These are phyloP conservation scores for Coniochaeta pulveracea DNA, from an alignment of 2,329 filamentous ascomycete species.

Conservation along the genomic window DNA sequence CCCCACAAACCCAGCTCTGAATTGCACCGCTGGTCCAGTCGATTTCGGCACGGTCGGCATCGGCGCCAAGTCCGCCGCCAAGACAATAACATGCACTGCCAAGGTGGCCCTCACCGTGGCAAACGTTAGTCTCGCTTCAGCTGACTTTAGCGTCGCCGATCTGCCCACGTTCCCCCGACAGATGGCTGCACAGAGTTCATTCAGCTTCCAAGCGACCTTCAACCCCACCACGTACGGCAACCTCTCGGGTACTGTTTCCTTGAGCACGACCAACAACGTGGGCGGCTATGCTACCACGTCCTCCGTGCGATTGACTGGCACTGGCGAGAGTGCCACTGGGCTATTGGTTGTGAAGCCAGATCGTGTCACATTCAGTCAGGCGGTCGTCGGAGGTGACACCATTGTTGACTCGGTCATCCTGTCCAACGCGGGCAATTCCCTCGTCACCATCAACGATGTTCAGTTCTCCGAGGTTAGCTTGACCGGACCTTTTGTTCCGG, in stretches of 20 bases:
- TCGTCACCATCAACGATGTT: slow-evolving; percentile 30
- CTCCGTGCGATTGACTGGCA: slow-evolving; percentile 34
- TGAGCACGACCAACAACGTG: slow-evolving; percentile 32
- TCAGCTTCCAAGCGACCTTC: slow-evolving; percentile 33
- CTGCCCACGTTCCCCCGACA: slow-evolving; percentile 13
- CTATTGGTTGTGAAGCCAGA: slow-evolving; percentile 35
- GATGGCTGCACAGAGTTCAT: slow-evolving; percentile 23
- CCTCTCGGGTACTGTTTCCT: slow-evolving; percentile 29
- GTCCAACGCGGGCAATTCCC: slow-evolving; percentile 33
- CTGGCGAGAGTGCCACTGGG: slow-evolving; percentile 31
- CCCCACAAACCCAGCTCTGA: slow-evolving; percentile 39
- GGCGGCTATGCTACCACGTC: slow-evolving; percentile 34
- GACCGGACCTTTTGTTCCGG: slow-evolving; percentile 30
- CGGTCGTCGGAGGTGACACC: slow-evolving; percentile 30
- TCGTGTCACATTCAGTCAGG: slow-evolving; percentile 34
- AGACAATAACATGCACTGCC: slow-evolving; percentile 35
- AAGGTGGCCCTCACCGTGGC: slow-evolving; percentile 30
- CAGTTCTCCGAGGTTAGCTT: slow-evolving; percentile 29
- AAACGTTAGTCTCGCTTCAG: slow-evolving; percentile 22
- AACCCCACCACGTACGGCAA: slow-evolving; percentile 31
- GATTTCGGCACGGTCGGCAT: slow-evolving; percentile 35
- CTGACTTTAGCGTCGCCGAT: slow-evolving; percentile 22
- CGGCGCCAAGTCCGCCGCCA: slow-evolving; percentile 18
- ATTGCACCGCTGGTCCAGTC: slow-evolving; percentile 34
- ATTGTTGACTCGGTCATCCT: slow-evolving; percentile 32